These are phyloP conservation scores for Cladosporium sp. DNA, from an alignment of 2,329 filamentous ascomycete genomes.

Conservation along the genomic window DNA sequence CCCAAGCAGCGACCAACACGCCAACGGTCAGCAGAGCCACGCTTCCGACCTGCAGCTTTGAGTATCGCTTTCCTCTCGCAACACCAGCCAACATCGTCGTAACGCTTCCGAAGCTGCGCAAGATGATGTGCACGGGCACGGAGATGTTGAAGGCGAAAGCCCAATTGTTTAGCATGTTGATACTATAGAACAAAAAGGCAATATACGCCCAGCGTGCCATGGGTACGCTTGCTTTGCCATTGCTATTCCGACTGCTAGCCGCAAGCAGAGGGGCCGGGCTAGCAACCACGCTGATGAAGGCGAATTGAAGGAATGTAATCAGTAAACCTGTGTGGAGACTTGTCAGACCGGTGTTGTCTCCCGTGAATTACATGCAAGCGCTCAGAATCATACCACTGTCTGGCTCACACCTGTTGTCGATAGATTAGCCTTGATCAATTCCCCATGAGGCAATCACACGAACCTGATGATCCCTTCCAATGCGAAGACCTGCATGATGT, in stretches of 20 bases:
- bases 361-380: not conserved
- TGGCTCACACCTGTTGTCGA: constrained; percentile 64
- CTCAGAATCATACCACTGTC: constrained; percentile 61
- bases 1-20: constrained; percentile 83
- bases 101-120: constrained; percentile 91
- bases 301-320: constrained; percentile 49
- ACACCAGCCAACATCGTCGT: constrained; percentile 92
- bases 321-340: constrained; percentile 55
- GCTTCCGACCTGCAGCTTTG: constrained; percentile 71
- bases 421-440: not conserved
- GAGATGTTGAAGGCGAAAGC: constrained; percentile 97
- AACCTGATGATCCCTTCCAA: constrained; percentile 93
- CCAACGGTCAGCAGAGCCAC: constrained; percentile 81
- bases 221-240: constrained; percentile 57
- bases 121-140: constrained; percentile 93
- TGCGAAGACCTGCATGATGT: constrained; percentile 70
- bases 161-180: constrained; percentile 96
- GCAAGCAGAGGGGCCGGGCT: constrained; percentile 5
- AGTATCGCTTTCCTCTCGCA: constrained; percentile 80
- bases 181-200: constrained; percentile 83
- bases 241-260: not conserved
- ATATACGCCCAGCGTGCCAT: constrained; percentile 82
- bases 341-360: not conserved
- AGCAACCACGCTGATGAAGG: constrained; percentile 59
- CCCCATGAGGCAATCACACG: constrained; percentile 34